Conservation (phyloP, 305 asterid genomes). For the Withania somnifera region DNA sequence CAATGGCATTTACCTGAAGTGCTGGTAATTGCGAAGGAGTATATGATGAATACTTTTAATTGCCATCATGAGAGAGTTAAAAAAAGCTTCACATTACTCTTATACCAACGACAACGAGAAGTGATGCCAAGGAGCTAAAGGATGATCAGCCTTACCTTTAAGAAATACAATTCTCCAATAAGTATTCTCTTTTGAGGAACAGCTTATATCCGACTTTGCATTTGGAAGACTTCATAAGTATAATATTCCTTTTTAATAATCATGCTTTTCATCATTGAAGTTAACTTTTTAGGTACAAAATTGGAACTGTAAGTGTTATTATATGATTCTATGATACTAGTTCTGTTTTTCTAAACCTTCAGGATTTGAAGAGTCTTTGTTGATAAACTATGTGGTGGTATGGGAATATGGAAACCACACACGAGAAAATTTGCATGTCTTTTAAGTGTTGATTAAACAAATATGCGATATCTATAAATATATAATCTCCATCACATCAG, state of each 20-base stretch:
- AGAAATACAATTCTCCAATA: neutral
- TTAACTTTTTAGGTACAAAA: neutral
- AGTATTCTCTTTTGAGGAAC: neutral
- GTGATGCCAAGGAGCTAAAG: neutral
- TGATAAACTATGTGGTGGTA: neutral
- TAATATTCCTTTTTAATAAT: neutral
- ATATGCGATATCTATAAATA: neutral
- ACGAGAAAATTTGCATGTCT: neutral
- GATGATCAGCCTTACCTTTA: neutral
- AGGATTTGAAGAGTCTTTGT: neutral
- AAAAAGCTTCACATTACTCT: neutral
- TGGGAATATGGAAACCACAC: neutral
- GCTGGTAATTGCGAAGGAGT: neutral
- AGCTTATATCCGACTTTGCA: neutral
- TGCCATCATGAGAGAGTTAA: neutral
- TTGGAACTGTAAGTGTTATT: neutral
- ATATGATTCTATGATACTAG: neutral
- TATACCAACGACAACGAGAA: neutral
- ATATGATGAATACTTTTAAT: neutral
- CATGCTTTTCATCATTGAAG: neutral
- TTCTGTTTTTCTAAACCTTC: neutral
- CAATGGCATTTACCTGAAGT: neutral
- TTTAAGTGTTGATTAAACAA: neutral
- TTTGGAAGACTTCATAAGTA: neutral
- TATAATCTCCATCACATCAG: neutral